These are phyloP conservation scores for Simmondsia chinensis DNA, from an alignment of 148 eudicot species.

Conservation along the genomic window DNA sequence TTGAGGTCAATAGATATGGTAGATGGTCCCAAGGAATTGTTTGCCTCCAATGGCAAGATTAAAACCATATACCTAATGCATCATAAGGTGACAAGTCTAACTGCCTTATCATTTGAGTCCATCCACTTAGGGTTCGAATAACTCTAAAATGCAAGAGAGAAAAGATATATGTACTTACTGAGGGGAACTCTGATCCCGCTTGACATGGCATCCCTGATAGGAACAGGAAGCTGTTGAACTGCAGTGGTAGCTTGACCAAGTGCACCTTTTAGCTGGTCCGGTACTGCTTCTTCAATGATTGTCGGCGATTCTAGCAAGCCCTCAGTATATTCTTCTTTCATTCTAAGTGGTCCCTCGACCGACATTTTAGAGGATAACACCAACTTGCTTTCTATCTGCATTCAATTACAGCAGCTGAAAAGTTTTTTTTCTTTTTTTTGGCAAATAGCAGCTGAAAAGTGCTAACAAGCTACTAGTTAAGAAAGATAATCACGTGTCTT, in stretches of 20 bases:
- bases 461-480: too few relatives aligned
- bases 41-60: too few relatives aligned
- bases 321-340: conserved; percentile 83
- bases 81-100: too few relatives aligned
- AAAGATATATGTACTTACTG: conserved; percentile 30
- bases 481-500: too few relatives aligned
- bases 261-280: conserved; percentile 61
- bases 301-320: conserved; percentile 57
- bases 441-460: too few relatives aligned
- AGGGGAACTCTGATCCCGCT: conserved; percentile 69
- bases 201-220: conserved; percentile 50
- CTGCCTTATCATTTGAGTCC: too few relatives aligned
- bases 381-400: conserved; percentile 76
- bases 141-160: not conserved
- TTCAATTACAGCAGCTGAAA: conserved; percentile 14
- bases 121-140: too few relatives aligned
- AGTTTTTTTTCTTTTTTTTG: too few relatives aligned
- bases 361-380: conserved; percentile 48
- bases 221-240: conserved; percentile 76
- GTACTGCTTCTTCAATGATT: conserved; percentile 58
- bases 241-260: conserved; percentile 54
- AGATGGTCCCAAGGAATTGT: too few relatives aligned
- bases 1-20: too few relatives aligned
- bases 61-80: too few relatives aligned
- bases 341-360: conserved; percentile 82